These are phyloP conservation scores for Eustoma russellianum DNA, from an alignment of 257 asterid species.

Conservation along the genomic window DNA sequence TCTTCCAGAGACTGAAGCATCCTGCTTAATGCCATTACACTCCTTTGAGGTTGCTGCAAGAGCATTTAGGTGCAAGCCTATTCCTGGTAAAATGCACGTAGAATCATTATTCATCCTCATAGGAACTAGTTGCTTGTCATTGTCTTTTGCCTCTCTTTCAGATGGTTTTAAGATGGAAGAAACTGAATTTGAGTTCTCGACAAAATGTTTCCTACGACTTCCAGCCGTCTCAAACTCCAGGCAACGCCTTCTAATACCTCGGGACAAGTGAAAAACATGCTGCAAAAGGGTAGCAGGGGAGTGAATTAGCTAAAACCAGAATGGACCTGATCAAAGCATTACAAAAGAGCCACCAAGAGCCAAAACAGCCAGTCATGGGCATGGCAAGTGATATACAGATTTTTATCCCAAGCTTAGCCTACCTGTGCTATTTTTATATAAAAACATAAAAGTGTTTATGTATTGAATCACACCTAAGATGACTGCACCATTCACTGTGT, in stretches of 20 bases:
- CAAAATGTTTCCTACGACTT: conserved; percentile 43
- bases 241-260: conserved; percentile 93
- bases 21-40: conserved; percentile 35
- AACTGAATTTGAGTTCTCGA: conserved; percentile 32
- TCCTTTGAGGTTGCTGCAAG: conserved; percentile 69
- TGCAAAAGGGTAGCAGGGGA: conserved; percentile 17
- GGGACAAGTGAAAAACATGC: conserved; percentile 59
- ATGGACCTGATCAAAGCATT: not conserved
- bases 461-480: too few species aligned
- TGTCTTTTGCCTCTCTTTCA: conserved; percentile 27
- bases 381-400: not conserved
- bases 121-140: conserved; percentile 24
- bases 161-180: conserved; percentile 32
- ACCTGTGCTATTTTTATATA: too few species aligned
- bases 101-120: conserved; percentile 27
- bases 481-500: too few species aligned
- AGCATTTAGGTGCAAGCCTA: conserved; percentile 91
- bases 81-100: conserved; percentile 54
- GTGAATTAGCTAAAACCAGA: not conserved
- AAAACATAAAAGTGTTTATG: too few species aligned
- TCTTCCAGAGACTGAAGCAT: conserved; percentile 44
- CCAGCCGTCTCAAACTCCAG: conserved; percentile 80
- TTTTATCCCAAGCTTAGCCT: too few species aligned
- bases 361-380: not conserved
- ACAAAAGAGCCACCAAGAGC: not conserved